Evolutionary conservation across 202 grass and related monocot species (phyloP), one percentile per base, ranked within the genome.

Genomic region (Zizania palustris): DNA sequence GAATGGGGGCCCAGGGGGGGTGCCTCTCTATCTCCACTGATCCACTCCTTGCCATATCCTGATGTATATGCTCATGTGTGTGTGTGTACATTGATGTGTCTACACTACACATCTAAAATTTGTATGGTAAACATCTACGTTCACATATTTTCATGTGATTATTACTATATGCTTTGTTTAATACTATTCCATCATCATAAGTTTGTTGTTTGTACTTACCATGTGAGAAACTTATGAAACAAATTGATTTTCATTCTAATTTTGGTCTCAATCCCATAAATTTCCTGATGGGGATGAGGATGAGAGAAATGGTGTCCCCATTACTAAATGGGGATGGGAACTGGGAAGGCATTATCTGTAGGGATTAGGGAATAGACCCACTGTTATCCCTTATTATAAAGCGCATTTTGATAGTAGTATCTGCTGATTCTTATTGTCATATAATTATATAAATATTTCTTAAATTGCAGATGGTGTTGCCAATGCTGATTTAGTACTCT

Each of bases 401-500:
- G 45, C 45, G 45, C 41, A 65, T 69, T 78, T 51, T 56, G 60
- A 35, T 75, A 28, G 28, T 28, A 0, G 49, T 41, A n/a, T 55
- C 40, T 66, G 33, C 55, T 12, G 9, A 36, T 74, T 79, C 38
- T 36, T 19, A 20, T 83, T 53, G 39, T 83, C 44, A 80, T 76
- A 57, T 60, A 77, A 54, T 83, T 39, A 80, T 76, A 57, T 60
- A 77, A 54, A 62, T 63, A 35, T 71, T 5, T 14, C n/a, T 63
- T 60, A 10, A 77, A 71, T 60, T 71, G 72, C 86, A 97, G 96
- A 99, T 63, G 96, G 96, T 34, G 89, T 99, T 83, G 83, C 80
- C 59, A 83, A 88, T 78, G 85, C 96, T 28, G 96, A 99, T 86
- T 89, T 99, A 79, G 96, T 99, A 76, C 96, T 99, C 65, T 79